phyloP scores from a whole-genome alignment of 495 filamentous ascomycete species.

The Achaetomiella virescens region DNA sequence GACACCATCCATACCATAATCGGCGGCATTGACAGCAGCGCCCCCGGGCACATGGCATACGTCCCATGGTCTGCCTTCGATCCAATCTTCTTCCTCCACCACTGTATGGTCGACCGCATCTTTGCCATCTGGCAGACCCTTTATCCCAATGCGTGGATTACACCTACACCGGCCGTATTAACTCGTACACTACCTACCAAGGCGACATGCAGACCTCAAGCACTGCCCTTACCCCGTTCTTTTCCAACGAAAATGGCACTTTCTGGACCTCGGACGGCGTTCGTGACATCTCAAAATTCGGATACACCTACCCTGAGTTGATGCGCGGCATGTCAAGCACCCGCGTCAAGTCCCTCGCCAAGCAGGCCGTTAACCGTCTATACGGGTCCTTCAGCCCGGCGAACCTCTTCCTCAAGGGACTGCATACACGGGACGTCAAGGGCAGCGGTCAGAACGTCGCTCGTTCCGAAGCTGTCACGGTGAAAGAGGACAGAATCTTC shows the following conservation, averaged over 20 bases:
- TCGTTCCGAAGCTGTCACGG: too few relatives aligned
- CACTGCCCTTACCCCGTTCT: conserved; percentile 45
- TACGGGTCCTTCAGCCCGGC: conserved; percentile 45
- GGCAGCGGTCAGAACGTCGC: background rate
- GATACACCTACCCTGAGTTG: conserved; percentile 59
- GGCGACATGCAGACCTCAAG: conserved; percentile 36
- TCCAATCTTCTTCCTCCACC: conserved; percentile 68
- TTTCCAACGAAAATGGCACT: conserved; percentile 31
- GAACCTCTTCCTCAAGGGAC: conserved; percentile 24
- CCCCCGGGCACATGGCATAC: conserved; percentile 56
- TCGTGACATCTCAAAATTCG: conserved; percentile 41
- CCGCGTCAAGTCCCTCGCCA: conserved; percentile 31
- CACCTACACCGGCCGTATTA: conserved; percentile 38
- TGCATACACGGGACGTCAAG: conserved; percentile 8
- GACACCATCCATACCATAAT: conserved; percentile 57
- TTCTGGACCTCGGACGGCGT: conserved; percentile 47
- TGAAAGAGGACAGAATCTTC: conserved; percentile 14
- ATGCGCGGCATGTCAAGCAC: conserved; percentile 11
- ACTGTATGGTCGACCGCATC: conserved; percentile 58
- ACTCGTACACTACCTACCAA: conserved; percentile 46
- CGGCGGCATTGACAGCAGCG: conserved; percentile 29
- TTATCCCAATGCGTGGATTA: conserved; percentile 53
- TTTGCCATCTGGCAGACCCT: conserved; percentile 69
- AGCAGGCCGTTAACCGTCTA: conserved; percentile 46
- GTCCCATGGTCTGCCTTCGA: conserved; percentile 65